Evolutionary conservation across 345 rosid genomes (phyloP), one percentile per base, ranked within the genome.

Genomic region (Gossypium anomalum): DNA sequence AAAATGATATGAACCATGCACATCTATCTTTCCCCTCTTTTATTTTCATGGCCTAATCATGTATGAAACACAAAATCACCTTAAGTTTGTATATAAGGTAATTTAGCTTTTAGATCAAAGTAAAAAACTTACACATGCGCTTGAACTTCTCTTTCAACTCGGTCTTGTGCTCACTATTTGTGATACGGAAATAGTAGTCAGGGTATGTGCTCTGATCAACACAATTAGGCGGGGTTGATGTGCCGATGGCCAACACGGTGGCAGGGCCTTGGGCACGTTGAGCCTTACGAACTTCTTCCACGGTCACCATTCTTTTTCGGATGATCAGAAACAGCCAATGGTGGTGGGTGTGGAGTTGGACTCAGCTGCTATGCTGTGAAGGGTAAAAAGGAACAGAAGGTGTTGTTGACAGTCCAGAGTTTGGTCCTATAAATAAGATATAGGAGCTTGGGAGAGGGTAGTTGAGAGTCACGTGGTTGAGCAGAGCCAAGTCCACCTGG

Each of bases 131-230:
- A 88, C 92, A 88, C 82, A 88, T 86, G 79, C 90, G 86, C 73
- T 81, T 38, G 81, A 88, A 88, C 57, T 88, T 88, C 34, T 83
- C 76, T 72, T 88, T 88, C n/a, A 88, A 87, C 17, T 85, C 83
- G 0, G 84, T 80, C 78, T 60, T 80, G 70, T 88, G 90, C 45
- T 85, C 86, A 51, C 82, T 86, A 3, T 86, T 88, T 19, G 90
- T 88, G 78, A 85, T 23, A 3, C 88, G 84, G 29, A 88, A 88
- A 51, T 83, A 85, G 15, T 70, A 88, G 48, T 88, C 92, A 0
- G 92, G 85, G 25, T 82, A 88, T 0, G 81, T 61, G 71, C 75
- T 78, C 19, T 88, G 92, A 8, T 77, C 82, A 16, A 82, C 51
- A 70, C 83, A 83, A 27, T 88, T 80, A 1, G 82, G 22, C 0